A percentile compares a stretch with the other conserved stretches of the same genome.
Conservation (phyloP, 495 filamentous ascomycete genomes). For the Letharia lupina region DNA sequence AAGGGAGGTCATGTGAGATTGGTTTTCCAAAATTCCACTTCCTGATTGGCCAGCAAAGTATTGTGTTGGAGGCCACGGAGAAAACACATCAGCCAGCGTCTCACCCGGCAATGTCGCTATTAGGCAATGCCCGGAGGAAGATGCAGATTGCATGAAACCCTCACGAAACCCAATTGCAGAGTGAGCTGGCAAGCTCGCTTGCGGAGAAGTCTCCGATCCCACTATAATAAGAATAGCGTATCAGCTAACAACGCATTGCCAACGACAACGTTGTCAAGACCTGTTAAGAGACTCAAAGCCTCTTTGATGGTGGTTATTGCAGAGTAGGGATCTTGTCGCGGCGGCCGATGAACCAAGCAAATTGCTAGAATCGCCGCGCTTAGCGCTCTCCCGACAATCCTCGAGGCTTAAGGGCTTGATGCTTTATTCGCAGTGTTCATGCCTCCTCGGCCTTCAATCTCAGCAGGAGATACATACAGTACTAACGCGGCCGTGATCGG, state of each 20-base stretch:
- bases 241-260: not conserved
- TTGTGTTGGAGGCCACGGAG: not conserved
- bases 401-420: not conserved
- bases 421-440: not conserved
- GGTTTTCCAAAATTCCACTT: not conserved
- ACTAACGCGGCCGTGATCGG: not conserved
- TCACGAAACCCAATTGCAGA: not conserved
- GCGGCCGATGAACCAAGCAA: not conserved
- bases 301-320: not conserved
- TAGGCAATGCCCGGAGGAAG: not conserved
- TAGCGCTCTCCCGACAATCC: not conserved
- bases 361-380: constrained; percentile 1
- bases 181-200: not conserved
- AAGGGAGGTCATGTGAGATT: not conserved
- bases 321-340: not conserved
- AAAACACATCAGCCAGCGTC: not conserved
- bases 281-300: not conserved
- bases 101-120: not conserved
- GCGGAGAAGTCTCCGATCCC: not conserved
- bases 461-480: not conserved
- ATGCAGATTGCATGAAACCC: not conserved
- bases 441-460: not conserved
- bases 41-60: not conserved
- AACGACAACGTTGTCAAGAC: not conserved
- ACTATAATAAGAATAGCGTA: not conserved